Evolutionary conservation across 1,284 basidiomycete species (phyloP).

Genomic region (Sporisorium reilianum): DNA sequence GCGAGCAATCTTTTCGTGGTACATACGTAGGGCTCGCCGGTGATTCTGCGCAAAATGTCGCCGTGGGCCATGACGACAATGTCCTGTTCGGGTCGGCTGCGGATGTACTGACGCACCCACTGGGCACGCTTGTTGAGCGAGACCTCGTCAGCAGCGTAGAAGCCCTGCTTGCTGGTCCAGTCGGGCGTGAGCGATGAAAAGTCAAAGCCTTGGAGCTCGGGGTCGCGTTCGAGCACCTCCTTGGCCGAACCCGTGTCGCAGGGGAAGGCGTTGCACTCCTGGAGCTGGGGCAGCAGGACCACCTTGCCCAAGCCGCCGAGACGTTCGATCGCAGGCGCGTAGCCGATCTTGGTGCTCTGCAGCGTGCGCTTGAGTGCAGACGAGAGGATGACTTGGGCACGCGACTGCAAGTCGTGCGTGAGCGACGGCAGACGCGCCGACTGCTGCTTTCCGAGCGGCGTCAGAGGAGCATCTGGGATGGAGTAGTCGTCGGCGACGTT

Average conservation of each 20-base stretch:
- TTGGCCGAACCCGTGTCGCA: constrained; percentile 67
- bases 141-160: constrained; percentile 63
- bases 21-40: constrained; percentile 49
- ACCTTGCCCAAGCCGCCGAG: constrained; percentile 60
- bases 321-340: constrained; percentile 57
- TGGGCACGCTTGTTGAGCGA: constrained; percentile 62
- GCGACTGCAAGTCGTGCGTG: constrained; percentile 50
- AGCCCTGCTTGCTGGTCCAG: constrained; percentile 67
- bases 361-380: constrained; percentile 65
- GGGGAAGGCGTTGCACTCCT: constrained; percentile 66
- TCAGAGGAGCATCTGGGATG: constrained; percentile 67
- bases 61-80: constrained; percentile 68
- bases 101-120: constrained; percentile 67
- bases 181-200: constrained; percentile 63
- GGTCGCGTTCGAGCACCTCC: constrained; percentile 57
- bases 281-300: constrained; percentile 63
- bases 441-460: constrained; percentile 65
- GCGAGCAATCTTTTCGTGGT: background rate
- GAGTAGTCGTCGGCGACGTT: constrained; percentile 60
- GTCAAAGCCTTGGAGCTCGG: constrained; percentile 63
- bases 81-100: constrained; percentile 60
- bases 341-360: constrained; percentile 65
- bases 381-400: constrained; percentile 59
- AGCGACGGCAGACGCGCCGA: constrained; percentile 54
- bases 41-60: constrained; percentile 66